phyloP scores from a whole-genome alignment of 1,139 yeast genomes.

The Debaryomyces subglobosus region DNA sequence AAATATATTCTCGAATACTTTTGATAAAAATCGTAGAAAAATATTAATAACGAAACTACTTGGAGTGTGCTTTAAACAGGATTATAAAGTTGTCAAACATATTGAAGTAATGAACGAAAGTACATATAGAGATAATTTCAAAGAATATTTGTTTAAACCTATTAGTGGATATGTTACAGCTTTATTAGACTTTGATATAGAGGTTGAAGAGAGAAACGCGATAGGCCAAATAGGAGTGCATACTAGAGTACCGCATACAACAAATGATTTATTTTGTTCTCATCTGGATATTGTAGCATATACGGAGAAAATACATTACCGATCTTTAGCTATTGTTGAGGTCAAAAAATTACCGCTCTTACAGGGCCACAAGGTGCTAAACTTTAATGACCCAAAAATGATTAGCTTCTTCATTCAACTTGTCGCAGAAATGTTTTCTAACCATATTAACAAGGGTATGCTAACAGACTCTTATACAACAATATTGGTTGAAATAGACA shows the following conservation, averaged over 20 bases:
- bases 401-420: too few relatives aligned
- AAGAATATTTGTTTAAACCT: background rate
- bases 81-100: background rate
- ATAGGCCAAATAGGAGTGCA: background rate
- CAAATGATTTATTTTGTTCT: background rate
- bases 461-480: too few relatives aligned
- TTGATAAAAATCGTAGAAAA: background rate
- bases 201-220: background rate
- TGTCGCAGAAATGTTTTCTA: too few relatives aligned
- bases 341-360: too few relatives aligned
- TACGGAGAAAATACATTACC: too few relatives aligned
- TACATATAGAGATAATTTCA: background rate
- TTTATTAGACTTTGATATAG: background rate
- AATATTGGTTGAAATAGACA: too few relatives aligned
- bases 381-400: too few relatives aligned
- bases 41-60: background rate
- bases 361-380: too few relatives aligned
- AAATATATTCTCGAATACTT: too few relatives aligned
- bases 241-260: background rate
- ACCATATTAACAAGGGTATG: too few relatives aligned
- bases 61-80: background rate
- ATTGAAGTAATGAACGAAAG: background rate
- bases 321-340: too few relatives aligned
- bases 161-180: background rate
- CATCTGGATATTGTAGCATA: slow-evolving; percentile 1